Conservation (phyloP, 208 protist species). For the Wallacemonas sp. region DNA sequence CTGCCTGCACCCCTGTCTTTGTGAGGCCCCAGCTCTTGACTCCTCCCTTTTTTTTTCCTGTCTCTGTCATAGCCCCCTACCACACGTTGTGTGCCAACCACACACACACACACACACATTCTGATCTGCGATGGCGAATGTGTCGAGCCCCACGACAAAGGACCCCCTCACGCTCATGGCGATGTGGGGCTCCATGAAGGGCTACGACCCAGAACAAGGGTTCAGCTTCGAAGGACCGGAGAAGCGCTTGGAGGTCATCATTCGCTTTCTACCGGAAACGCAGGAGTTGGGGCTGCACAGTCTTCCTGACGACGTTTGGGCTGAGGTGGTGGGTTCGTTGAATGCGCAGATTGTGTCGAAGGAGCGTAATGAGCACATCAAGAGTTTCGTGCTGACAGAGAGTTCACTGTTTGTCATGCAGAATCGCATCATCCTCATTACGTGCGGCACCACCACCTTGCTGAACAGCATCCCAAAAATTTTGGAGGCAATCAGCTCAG, state of each 20-base stretch:
- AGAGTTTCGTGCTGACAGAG: constrained; percentile 93
- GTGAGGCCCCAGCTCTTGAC: too few relatives aligned
- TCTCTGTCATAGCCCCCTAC: too few relatives aligned
- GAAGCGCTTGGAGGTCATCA: constrained; percentile 88
- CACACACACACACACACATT: background rate
- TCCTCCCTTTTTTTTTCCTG: background rate
- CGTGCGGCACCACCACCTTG: constrained; percentile 93
- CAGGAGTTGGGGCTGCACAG: constrained; percentile 66
- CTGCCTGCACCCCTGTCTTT: too few relatives aligned
- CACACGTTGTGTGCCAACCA: too few relatives aligned
- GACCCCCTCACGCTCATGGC: constrained; percentile 87
- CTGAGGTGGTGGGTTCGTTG: constrained; percentile 60
- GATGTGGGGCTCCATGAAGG: constrained; percentile 85
- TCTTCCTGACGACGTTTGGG: constrained; percentile 72
- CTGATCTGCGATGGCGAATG: background rate
- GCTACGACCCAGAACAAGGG: constrained; percentile 67
- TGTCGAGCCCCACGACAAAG: constrained; percentile 41
- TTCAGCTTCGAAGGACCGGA: constrained; percentile 93
- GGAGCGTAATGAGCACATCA: constrained; percentile 80
- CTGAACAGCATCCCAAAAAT: constrained; percentile 86
- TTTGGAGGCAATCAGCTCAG: constrained; percentile 71
- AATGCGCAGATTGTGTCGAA: constrained; percentile 87
- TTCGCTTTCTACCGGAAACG: constrained; percentile 65
- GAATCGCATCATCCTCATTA: constrained; percentile 91
- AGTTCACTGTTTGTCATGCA: constrained; percentile 93